Conservation (phyloP, 352 stramenopile species). For the Aphanomyces stellatus region DNA sequence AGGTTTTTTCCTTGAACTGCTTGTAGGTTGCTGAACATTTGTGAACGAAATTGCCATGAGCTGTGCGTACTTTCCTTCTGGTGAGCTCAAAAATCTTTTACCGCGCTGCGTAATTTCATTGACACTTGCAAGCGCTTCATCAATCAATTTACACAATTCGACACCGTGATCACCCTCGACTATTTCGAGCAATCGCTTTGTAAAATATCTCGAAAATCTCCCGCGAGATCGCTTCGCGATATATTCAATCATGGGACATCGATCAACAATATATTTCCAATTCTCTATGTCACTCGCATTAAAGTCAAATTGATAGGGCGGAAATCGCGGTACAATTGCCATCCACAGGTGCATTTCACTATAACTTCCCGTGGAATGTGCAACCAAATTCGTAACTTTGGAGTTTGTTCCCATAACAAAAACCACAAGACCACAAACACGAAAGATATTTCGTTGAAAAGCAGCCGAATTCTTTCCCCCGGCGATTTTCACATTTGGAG, state of each 20-base stretch:
- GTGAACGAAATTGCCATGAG: not conserved
- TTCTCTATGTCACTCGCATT: not conserved
- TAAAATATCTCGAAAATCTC: constrained; percentile 7
- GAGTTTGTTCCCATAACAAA: constrained; percentile 25
- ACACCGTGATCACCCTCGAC: not conserved
- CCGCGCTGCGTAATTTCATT: not conserved
- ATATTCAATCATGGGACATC: not conserved
- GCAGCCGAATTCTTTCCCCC: constrained; percentile 18
- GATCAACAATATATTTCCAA: not conserved
- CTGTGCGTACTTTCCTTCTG: not conserved
- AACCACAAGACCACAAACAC: constrained; percentile 24
- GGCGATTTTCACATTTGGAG: not conserved
- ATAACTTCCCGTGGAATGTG: not conserved
- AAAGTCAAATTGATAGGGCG: not conserved
- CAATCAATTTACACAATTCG: not conserved
- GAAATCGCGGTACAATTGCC: constrained; percentile 1
- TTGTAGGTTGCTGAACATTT: not conserved
- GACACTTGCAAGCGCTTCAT: constrained; percentile 1
- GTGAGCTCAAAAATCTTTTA: not conserved
- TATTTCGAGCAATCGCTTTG: not conserved
- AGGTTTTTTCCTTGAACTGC: too few relatives aligned
- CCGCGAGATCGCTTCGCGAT: not conserved
- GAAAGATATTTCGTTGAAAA: constrained; percentile 30
- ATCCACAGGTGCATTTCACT: not conserved
- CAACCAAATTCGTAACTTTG: constrained; percentile 19